Base-by-base conservation (phyloP, 2,329 filamentous ascomycete genomes). In the Gaeumannomyces tritici region DNA sequence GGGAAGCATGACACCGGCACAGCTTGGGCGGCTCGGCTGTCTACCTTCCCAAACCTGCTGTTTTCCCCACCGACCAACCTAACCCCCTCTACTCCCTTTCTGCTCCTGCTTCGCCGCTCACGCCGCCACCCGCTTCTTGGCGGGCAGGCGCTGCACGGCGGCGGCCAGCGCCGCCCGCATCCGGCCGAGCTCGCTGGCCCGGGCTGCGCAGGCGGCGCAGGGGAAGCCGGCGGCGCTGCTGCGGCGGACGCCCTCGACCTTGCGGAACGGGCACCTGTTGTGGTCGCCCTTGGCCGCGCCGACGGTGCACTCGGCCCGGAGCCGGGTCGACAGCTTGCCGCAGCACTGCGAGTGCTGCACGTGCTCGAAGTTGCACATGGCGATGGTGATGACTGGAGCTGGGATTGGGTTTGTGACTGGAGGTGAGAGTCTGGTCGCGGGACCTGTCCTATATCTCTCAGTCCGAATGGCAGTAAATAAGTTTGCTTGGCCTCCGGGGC, bases 361-460 rank as follows among this genome's bases (percentile, higher is more conserved):
- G 28, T 61, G 47, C 59, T 61, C 59, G 27, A 61, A 47, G 21
- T 29, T 47, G 59, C 59, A 61, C 59, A 61, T 61, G 26, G 42
- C 4, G 21, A 21, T 9, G 42, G n/a, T 24, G 33, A 12, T 51
- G 21, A 21, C 24, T 51, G 42, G 18, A 15, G 35, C 12, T 31
- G 31, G 31, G 31, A 11, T 42, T 42, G 15, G 4, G 35, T 18
- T 42, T 42, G 18, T 15, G 33, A 13, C 33, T 2, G 33, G 33
- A 35, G 33, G 12, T 4, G 3, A 4, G 33, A 4, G 12, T n/a
- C n/a, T n/a, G n/a, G n/a, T n/a, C n/a, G n/a, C n/a, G n/a, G n/a
- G n/a, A n/a, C n/a, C 4, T 51, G 7, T 51, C 24, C 21, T 18
- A 51, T 47, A n/a, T n/a, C 42, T n/a, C 42, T 51, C 42, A 21